Conservation (phyloP, 164 flowering plant species). For the Kingdonia uniflora region DNA sequence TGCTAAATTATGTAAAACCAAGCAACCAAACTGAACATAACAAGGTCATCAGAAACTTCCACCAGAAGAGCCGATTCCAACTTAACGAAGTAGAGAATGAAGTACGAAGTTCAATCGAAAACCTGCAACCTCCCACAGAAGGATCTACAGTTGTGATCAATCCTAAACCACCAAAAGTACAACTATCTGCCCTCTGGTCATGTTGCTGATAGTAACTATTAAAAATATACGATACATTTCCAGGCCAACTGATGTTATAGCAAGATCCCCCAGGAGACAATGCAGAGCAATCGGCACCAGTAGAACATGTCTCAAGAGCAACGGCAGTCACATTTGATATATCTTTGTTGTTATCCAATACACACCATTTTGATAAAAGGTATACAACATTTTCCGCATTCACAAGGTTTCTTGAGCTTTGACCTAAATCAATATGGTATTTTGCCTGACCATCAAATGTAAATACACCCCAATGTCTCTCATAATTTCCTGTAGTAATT, state of each 20-base stretch:
- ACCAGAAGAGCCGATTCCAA: slow-evolving; percentile 6
- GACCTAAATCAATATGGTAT: slow-evolving; percentile 50
- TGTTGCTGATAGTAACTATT: slow-evolving; percentile 82
- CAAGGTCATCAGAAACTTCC: slow-evolving; percentile 13
- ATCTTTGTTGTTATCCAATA: slow-evolving; percentile 63
- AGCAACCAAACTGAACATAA: slow-evolving; percentile 9
- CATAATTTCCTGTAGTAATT: slow-evolving; percentile 46
- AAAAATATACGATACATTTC: slow-evolving; percentile 76
- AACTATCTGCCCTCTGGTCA: slow-evolving; percentile 62
- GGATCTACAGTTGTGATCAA: slow-evolving; percentile 88
- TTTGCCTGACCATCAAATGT: slow-evolving; percentile 94
- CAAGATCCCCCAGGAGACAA: slow-evolving; percentile 84
- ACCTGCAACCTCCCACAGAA: slow-evolving; percentile 60
- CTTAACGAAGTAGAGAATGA: slow-evolving; percentile 27
- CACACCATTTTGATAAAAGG: slow-evolving; percentile 80
- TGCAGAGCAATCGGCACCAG: slow-evolving; percentile 57
- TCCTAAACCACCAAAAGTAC: slow-evolving; percentile 80
- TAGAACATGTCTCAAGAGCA: slow-evolving; percentile 45
- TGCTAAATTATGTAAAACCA: slow-evolving; percentile 6
- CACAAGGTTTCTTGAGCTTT: slow-evolving; percentile 35
- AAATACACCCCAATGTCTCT: slow-evolving; percentile 86
- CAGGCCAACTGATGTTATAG: slow-evolving; percentile 68
- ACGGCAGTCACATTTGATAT: slow-evolving; percentile 45
- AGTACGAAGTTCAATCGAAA: slow-evolving; percentile 40
- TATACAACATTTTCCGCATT: slow-evolving; percentile 68